Evolutionary conservation across 345 rosid genomes (phyloP), one percentile per base, ranked within the genome.

Genomic region (Mangifera indica): DNA sequence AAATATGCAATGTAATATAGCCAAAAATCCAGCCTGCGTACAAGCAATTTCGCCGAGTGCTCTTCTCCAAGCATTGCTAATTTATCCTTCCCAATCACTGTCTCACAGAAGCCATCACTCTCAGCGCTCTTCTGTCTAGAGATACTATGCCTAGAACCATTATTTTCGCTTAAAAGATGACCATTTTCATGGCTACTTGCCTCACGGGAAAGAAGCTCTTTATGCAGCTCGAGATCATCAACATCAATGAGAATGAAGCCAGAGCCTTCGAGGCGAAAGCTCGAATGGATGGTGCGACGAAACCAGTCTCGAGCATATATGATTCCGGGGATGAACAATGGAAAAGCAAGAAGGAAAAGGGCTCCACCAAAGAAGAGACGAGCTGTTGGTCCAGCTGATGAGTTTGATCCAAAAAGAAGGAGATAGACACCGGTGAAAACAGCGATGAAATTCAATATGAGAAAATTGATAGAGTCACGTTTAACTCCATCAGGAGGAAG

Each of bases 151-250:
- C 49, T 55, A 1, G 63, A 74, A 17, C 66, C 83, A 40, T 80
- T 76, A 7, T 37, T 37, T 37, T 75, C 71, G 14, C 63, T 76
- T 21, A 81, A 52, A 17, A 76, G 79, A 44, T 75, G 72, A 14
- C 79, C 81, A 45, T 81, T 77, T 12, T 83, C 91, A 3, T 44
- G 52, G 1, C 66, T 74, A 46, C 82, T 82, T 0, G 77, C 76
- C 74, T 86, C 90, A 14, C 84, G 88, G 11, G 75, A 67, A 17
- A 85, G 72, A 34, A 86, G 78, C 73, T 90, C 93, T 78, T 88
- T 92, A 66, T 89, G 99, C 71, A 88, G 81, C 88, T 92, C 97
- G 42, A 95, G 99, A 77, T 89, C 96, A 46, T 88, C 93, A n/a
- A 77, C 89, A 4, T 95, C 83, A 13, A 95, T 90, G 70, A 95